These are phyloP conservation scores for Juglanconis juglandina DNA, from an alignment of 2,329 filamentous ascomycete genomes.

Conservation along the genomic window DNA sequence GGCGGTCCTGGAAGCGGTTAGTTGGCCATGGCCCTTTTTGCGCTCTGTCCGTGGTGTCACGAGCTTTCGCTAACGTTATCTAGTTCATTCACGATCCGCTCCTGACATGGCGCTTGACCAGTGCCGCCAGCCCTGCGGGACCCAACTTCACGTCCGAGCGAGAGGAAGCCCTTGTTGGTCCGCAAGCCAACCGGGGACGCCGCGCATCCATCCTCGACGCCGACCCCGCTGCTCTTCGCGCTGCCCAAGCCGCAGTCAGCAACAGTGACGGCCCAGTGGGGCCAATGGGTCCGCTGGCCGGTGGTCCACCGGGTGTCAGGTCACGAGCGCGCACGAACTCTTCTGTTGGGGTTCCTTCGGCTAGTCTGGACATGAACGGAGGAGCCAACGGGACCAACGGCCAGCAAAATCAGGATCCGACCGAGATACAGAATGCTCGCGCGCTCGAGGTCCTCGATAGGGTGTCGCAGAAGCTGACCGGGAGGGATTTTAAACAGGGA, in stretches of 20 bases:
- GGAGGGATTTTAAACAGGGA: slow-evolving; percentile 81
- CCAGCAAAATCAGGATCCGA: slow-evolving; percentile 37
- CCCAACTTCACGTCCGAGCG: slow-evolving; percentile 65
- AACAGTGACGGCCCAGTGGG: slow-evolving; percentile 31
- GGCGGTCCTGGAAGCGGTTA: slow-evolving; percentile 94
- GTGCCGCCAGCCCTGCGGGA: slow-evolving; percentile 58
- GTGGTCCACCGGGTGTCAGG: slow-evolving; percentile 46
- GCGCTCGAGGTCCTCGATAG: slow-evolving; percentile 87
- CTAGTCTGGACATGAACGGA: slow-evolving; percentile 31
- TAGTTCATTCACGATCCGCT: slow-evolving; percentile 99
- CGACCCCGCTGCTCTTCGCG: slow-evolving; percentile 58
- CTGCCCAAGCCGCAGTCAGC: slow-evolving; percentile 34
- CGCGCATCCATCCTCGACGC: slow-evolving; percentile 68
- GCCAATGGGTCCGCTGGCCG: slow-evolving; percentile 29
- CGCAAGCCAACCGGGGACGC: slow-evolving; percentile 50
- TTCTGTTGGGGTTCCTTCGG: slow-evolving; percentile 34
- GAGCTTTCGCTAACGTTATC: slow-evolving; percentile 21
- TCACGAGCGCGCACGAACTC: slow-evolving; percentile 60
- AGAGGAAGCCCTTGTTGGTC: slow-evolving; percentile 49
- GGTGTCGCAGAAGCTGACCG: slow-evolving; percentile 93
- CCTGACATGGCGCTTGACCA: slow-evolving; percentile 88
- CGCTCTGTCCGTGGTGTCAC: not conserved
- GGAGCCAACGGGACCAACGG: slow-evolving; percentile 34
- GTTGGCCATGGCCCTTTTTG: slow-evolving; percentile 33
- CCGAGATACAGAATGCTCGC: slow-evolving; percentile 87